A percentile compares a stretch with the other conserved stretches of the same genome.
Evolutionary conservation across 2,329 filamentous ascomycete species (phyloP).

Genomic region (Plenodomus lindquistii): DNA sequence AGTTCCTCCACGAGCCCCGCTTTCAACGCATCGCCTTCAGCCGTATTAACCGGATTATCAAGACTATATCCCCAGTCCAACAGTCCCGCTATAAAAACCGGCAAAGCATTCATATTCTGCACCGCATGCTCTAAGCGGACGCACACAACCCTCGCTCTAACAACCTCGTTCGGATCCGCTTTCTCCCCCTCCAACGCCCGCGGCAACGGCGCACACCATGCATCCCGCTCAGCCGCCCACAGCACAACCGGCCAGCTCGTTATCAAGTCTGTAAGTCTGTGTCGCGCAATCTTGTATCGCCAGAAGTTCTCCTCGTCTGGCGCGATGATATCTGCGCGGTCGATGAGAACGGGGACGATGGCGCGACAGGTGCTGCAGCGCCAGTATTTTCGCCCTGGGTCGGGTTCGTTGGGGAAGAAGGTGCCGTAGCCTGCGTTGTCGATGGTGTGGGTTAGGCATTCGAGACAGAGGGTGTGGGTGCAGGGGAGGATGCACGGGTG

Average conservation of each 20-base stretch:
- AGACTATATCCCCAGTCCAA: slow-evolving; percentile 4
- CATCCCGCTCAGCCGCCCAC: not conserved
- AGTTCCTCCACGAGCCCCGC: slow-evolving; percentile 5
- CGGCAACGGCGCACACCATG: not conserved
- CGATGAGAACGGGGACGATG: slow-evolving; percentile 1
- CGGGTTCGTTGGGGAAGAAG: slow-evolving; percentile 1
- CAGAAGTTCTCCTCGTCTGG: slow-evolving; percentile 7
- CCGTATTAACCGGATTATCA: slow-evolving; percentile 10
- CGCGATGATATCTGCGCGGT: slow-evolving; percentile 2
- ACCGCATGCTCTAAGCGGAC: slow-evolving; percentile 5
- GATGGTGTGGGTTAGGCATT: slow-evolving; percentile 7
- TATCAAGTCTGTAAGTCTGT: not conserved
- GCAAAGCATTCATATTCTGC: slow-evolving; percentile 7
- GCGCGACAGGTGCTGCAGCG: slow-evolving; percentile 6
- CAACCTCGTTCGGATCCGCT: not conserved
- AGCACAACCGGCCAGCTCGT: not conserved
- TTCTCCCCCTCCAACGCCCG: not conserved
- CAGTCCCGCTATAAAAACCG: slow-evolving; percentile 1
- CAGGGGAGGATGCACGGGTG: slow-evolving; percentile 7
- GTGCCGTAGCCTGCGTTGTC: slow-evolving; percentile 4
- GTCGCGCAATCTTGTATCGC: slow-evolving; percentile 7
- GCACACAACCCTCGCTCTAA: not conserved
- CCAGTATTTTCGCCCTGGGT: slow-evolving; percentile 9
- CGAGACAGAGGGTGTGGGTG: slow-evolving; percentile 11
- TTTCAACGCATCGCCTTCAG: slow-evolving; percentile 6